Evolutionary conservation across 805 yeast species (phyloP).

Genomic region (Cephaloascus albidus): DNA sequence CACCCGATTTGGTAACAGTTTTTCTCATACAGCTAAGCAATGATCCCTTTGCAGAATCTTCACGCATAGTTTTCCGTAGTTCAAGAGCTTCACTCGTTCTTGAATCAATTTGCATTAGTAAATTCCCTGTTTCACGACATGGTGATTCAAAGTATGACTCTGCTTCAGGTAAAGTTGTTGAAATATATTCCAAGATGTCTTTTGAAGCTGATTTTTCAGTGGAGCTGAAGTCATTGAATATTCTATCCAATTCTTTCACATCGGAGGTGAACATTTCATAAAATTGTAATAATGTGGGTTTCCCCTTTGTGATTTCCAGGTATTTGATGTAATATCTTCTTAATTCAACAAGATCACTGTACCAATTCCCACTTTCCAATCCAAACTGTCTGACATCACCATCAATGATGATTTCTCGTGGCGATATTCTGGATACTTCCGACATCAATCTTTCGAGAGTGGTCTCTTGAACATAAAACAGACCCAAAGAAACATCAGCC

Average conservation of each 20-base stretch:
- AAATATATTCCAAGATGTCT: constrained; percentile 57
- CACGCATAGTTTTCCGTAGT: constrained; percentile 48
- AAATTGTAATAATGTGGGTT: constrained; percentile 11
- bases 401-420: constrained; percentile 67
- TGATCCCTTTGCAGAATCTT: constrained; percentile 55
- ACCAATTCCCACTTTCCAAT: constrained; percentile 41
- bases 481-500: constrained; percentile 85
- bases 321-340: constrained; percentile 52
- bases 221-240: constrained; percentile 19
- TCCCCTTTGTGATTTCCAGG: constrained; percentile 20
- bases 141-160: constrained; percentile 63
- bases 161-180: constrained; percentile 64
- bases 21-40: constrained; percentile 58
- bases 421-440: constrained; percentile 68
- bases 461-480: constrained; percentile 59
- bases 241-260: constrained; percentile 8
- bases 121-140: constrained; percentile 36
- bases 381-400: constrained; percentile 29
- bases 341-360: constrained; percentile 47
- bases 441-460: constrained; percentile 52
- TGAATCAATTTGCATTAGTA: constrained; percentile 70
- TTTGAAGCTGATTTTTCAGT: constrained; percentile 52
- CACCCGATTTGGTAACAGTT: constrained; percentile 76
- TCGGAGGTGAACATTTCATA: constrained; percentile 29
- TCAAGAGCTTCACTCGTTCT: constrained; percentile 74